A percentile compares a stretch with the other conserved stretches of the same genome.
These are phyloP conservation scores for Vinca major DNA, from an alignment of 305 asterid genomes.

Conservation along the genomic window DNA sequence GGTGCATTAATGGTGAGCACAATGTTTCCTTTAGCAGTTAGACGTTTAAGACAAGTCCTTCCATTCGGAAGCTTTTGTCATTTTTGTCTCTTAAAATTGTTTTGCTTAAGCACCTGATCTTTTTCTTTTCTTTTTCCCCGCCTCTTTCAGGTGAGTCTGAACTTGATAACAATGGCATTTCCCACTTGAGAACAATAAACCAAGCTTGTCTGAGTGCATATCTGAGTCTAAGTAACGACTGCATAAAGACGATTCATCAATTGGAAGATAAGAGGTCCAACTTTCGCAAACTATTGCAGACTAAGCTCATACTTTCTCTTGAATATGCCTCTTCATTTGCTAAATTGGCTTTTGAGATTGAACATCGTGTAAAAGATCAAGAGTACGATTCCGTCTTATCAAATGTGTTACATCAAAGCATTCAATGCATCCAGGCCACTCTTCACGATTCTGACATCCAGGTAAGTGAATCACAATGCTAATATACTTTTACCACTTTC, in stretches of 20 bases:
- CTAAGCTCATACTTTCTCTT: conserved; percentile 69
- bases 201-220: conserved; percentile 64
- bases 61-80: background rate
- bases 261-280: conserved; percentile 50
- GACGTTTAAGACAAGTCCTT: background rate
- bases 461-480: conserved; percentile 33
- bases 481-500: conserved; percentile 12
- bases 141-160: conserved; percentile 46
- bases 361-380: conserved; percentile 34
- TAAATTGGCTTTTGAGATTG: conserved; percentile 48
- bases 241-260: conserved; percentile 59
- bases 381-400: conserved; percentile 41
- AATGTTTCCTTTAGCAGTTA: background rate
- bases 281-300: conserved; percentile 51
- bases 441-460: conserved; percentile 61
- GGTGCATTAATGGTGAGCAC: conserved; percentile 48
- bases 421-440: conserved; percentile 40
- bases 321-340: conserved; percentile 56
- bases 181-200: conserved; percentile 39
- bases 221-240: conserved; percentile 44
- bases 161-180: conserved; percentile 39
- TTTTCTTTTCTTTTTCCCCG: conserved; percentile 14
- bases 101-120: conserved; percentile 14
- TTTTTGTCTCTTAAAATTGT: background rate
- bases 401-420: conserved; percentile 45